Evolutionary conservation across 1,139 yeast species (phyloP).

Genomic region (Blastobotrys indianensis): DNA sequence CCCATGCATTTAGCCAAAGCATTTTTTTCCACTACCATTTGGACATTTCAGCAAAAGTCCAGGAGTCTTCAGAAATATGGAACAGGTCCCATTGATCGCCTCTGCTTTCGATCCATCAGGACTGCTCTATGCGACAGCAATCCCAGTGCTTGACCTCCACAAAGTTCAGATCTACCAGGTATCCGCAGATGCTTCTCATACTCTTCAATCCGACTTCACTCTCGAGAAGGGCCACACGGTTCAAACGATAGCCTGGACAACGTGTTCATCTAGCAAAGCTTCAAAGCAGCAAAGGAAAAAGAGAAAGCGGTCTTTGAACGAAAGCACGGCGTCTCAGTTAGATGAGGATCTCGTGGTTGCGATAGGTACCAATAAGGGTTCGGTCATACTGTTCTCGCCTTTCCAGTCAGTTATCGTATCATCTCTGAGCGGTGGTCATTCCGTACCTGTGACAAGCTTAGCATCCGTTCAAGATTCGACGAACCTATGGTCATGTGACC

Average conservation of each 20-base stretch:
- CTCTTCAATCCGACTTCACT: constrained; percentile 24
- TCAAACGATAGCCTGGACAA: constrained; percentile 53
- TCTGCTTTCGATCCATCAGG: constrained; percentile 51
- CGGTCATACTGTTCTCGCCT: constrained; percentile 63
- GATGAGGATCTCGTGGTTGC: constrained; percentile 45
- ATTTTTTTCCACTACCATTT: neutral
- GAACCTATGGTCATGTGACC: constrained; percentile 54
- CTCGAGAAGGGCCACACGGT: constrained; percentile 53
- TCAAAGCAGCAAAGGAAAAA: constrained; percentile 31
- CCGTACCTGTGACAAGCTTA: constrained; percentile 50
- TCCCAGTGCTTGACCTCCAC: constrained; percentile 68
- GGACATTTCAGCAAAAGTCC: neutral
- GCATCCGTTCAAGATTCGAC: constrained; percentile 47
- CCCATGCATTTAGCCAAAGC: neutral
- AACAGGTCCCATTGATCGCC: constrained; percentile 23
- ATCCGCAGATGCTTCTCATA: constrained; percentile 12
- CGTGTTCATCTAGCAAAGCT: constrained; percentile 8
- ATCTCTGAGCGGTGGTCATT: constrained; percentile 47
- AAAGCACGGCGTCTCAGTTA: constrained; percentile 6
- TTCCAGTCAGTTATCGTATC: constrained; percentile 49
- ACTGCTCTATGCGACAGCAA: constrained; percentile 58
- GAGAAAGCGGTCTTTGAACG: constrained; percentile 24
- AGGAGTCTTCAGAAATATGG: constrained; percentile 3
- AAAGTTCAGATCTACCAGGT: constrained; percentile 49
- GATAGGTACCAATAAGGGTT: constrained; percentile 63